These are phyloP conservation scores for Starmerella etchellsii DNA, from an alignment of 805 yeast genomes.

Conservation along the genomic window DNA sequence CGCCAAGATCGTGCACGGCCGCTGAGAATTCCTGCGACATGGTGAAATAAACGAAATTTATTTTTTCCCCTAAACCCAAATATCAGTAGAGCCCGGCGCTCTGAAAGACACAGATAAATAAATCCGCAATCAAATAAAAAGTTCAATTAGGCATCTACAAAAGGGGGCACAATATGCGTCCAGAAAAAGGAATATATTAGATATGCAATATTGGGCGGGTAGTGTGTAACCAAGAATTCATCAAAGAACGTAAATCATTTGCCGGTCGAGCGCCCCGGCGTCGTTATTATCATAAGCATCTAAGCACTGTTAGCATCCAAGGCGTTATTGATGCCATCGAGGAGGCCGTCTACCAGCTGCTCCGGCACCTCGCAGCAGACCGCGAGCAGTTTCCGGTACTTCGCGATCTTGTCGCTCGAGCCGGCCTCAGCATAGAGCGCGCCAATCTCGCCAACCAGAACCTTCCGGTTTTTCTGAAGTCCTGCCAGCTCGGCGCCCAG, in stretches of 20 bases:
- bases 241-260: too few relatives aligned
- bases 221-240: too few relatives aligned
- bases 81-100: too few relatives aligned
- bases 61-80: background rate
- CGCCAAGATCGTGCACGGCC: constrained; percentile 74
- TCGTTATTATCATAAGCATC: too few relatives aligned
- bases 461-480: constrained; percentile 33
- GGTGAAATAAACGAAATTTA: background rate
- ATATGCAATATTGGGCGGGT: too few relatives aligned
- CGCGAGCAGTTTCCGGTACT: constrained; percentile 67
- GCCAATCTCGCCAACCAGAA: constrained; percentile 37
- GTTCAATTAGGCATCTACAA: too few relatives aligned
- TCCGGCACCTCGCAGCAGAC: constrained; percentile 62
- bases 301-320: constrained; percentile 9
- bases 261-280: too few relatives aligned
- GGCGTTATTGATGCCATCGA: constrained; percentile 61
- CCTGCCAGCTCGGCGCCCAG: constrained; percentile 30
- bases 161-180: too few relatives aligned
- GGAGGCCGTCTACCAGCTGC: constrained; percentile 66
- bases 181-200: too few relatives aligned
- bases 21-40: constrained; percentile 35
- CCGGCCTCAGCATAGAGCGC: constrained; percentile 36
- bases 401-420: constrained; percentile 49
- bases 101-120: too few relatives aligned
- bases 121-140: too few relatives aligned